phyloP scores from a whole-genome alignment of 225 moss, liverwort and hornwort genomes.

The Bryum argenteum region DNA sequence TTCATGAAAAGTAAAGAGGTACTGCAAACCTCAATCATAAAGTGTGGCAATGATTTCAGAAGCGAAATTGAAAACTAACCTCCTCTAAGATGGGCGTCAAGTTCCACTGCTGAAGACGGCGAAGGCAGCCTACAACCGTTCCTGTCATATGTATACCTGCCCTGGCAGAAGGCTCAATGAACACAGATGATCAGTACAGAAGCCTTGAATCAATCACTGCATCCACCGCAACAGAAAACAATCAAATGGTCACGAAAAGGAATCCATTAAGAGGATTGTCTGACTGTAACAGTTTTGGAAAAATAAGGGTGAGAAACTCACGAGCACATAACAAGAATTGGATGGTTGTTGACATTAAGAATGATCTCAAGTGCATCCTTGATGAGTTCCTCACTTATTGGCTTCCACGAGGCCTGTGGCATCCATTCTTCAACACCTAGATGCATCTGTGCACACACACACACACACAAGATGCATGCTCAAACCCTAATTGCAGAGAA shows the following conservation, averaged over 20 bases:
- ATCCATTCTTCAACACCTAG: slow-evolving; percentile 85
- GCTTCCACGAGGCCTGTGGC: slow-evolving; percentile 93
- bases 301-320: slow-evolving; percentile 39
- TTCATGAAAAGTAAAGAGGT: no score
- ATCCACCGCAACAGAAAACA: no score
- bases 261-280: background rate
- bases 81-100: slow-evolving; percentile 93
- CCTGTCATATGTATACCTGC: slow-evolving; percentile 94
- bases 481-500: slow-evolving; percentile 7
- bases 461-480: slow-evolving; percentile 3
- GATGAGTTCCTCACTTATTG: slow-evolving; percentile 96
- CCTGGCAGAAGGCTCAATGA: slow-evolving; percentile 45
- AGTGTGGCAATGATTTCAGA: background rate
- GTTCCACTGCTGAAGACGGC: slow-evolving; percentile 94
- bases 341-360: slow-evolving; percentile 89
- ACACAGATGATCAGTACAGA: slow-evolving; percentile 27
- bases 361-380: slow-evolving; percentile 96
- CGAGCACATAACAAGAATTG: slow-evolving; percentile 98
- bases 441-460: slow-evolving; percentile 67
- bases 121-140: slow-evolving; percentile 93
- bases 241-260: background rate
- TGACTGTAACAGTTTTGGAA: background rate
- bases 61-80: slow-evolving; percentile 44
- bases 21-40: no score
- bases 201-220: background rate